Evolutionary conservation across 2,329 filamentous ascomycete genomes (phyloP).

Genomic region (Pleomassaria siparia): DNA sequence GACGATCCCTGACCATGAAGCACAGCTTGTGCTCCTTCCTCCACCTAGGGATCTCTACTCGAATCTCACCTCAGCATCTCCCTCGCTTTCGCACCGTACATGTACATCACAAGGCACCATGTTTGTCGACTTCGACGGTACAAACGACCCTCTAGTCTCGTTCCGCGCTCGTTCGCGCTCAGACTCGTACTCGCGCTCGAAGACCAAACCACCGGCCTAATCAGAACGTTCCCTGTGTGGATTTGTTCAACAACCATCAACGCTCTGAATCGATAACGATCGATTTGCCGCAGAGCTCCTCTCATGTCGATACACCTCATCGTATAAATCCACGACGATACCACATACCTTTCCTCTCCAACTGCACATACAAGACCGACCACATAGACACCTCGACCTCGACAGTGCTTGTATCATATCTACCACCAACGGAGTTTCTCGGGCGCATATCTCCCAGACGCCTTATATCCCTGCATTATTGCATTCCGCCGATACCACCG

Average conservation of each 20-base stretch:
- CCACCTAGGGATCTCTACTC: constrained; percentile 18
- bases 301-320: background rate
- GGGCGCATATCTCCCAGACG: background rate
- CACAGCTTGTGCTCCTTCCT: constrained; percentile 32
- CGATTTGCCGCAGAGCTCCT: background rate
- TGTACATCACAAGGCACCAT: constrained; percentile 15
- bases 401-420: background rate
- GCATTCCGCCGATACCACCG: constrained; percentile 1
- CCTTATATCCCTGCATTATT: background rate
- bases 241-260: background rate
- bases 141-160: constrained; percentile 6
- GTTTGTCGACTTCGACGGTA: constrained; percentile 26
- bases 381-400: background rate
- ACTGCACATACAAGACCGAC: constrained; percentile 1
- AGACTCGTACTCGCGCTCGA: background rate
- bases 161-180: constrained; percentile 9
- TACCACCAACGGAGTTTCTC: background rate
- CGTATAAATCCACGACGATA: background rate
- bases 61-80: constrained; percentile 1
- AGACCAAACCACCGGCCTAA: background rate
- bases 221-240: background rate
- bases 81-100: background rate
- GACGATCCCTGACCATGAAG: constrained; percentile 36
- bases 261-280: background rate
- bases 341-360: background rate